A percentile compares a stretch with the other conserved stretches of the same genome.
Evolutionary conservation across 257 asterid genomes (phyloP).

Genomic region (Paraleonurus japonicus): DNA sequence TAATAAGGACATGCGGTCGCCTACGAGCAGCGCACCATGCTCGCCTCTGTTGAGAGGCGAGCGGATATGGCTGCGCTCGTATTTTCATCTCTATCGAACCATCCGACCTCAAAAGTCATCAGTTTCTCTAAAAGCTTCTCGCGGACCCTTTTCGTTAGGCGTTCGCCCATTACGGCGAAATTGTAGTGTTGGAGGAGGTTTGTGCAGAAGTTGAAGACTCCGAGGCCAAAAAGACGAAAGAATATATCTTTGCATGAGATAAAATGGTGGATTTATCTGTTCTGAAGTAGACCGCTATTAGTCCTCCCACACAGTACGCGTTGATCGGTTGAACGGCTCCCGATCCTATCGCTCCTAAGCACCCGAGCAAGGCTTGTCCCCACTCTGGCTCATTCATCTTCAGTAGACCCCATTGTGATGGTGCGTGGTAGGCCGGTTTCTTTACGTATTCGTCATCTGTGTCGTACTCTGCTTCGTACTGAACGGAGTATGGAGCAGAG

Average conservation of each 20-base stretch:
- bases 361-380: conserved; percentile 58
- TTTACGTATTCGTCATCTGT: conserved; percentile 43
- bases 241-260: conserved; percentile 49
- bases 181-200: conserved; percentile 61
- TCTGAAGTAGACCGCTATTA: conserved; percentile 56
- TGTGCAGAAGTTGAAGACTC: conserved; percentile 56
- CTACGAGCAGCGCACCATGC: conserved; percentile 57
- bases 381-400: conserved; percentile 70
- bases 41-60: conserved; percentile 55
- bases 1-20: conserved; percentile 58
- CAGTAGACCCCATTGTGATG: conserved; percentile 65
- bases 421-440: conserved; percentile 36
- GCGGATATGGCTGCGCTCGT: conserved; percentile 61
- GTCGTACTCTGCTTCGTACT: conserved; percentile 51
- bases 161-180: conserved; percentile 63
- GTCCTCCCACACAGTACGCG: conserved; percentile 65
- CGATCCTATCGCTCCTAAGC: conserved; percentile 66
- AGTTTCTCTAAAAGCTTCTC: conserved; percentile 50
- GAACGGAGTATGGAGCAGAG: conserved; percentile 66
- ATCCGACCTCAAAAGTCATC: conserved; percentile 56
- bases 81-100: conserved; percentile 60
- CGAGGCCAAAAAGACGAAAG: conserved; percentile 51
- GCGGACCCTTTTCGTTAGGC: conserved; percentile 47
- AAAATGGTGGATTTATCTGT: conserved; percentile 43
- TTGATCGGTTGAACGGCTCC: conserved; percentile 71